Evolutionary conservation across 345 rosid species (phyloP).

Genomic region (Pistacia atlantica): DNA sequence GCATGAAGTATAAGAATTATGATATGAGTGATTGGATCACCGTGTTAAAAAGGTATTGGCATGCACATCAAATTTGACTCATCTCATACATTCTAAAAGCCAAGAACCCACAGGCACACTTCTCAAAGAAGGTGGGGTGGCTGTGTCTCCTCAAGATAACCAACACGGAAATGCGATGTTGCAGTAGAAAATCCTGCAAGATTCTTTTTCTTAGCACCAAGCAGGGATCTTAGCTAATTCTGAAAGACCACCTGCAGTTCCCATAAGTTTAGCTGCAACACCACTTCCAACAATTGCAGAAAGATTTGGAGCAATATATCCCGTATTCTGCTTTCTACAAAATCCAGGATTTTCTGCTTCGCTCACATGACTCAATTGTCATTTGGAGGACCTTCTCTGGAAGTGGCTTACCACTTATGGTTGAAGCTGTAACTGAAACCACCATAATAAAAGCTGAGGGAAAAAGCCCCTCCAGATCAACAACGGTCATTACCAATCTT

Average conservation of each 20-base stretch:
- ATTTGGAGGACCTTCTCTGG: conserved; percentile 83
- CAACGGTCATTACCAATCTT: conserved; percentile 92
- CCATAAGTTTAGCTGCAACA: conserved; percentile 97
- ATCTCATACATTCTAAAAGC: conserved; percentile 26
- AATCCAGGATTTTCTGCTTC: conserved; percentile 89
- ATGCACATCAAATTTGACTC: no score
- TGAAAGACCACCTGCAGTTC: conserved; percentile 94
- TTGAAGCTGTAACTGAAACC: conserved; percentile 91
- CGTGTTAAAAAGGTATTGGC: no score
- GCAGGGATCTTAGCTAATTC: conserved; percentile 96
- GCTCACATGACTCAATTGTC: conserved; percentile 86
- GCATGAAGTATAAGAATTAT: no score
- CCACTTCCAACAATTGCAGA: conserved; percentile 94
- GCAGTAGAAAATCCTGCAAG: conserved; percentile 95
- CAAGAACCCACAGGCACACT: conserved; percentile 83
- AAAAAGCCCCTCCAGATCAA: conserved; percentile 83
- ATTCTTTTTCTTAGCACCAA: conserved; percentile 89
- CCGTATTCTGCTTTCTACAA: conserved; percentile 92
- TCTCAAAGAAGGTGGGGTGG: conserved; percentile 75
- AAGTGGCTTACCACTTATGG: conserved; percentile 91
- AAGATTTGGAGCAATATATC: conserved; percentile 92
- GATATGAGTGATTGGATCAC: no score
- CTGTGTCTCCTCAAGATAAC: conserved; percentile 89
- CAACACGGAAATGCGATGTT: conserved; percentile 78
- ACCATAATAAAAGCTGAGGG: conserved; percentile 96